A percentile compares a stretch with the other conserved stretches of the same genome.
phyloP scores from a whole-genome alignment of 2,329 filamentous ascomycete genomes.

The Alternaria novae-zelandiae region DNA sequence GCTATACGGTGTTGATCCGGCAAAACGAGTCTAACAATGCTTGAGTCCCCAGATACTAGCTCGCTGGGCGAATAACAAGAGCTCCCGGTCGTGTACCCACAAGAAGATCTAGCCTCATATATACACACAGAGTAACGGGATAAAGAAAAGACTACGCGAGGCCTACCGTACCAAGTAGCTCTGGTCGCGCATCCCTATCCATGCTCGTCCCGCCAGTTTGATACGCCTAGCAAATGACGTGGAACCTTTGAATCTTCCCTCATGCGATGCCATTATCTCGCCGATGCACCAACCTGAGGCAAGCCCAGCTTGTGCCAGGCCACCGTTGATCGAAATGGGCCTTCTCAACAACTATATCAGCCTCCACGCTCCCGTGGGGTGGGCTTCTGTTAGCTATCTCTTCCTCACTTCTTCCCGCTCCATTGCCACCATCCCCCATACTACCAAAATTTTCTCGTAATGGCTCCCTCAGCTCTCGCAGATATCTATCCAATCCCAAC shows the following conservation, averaged over 20 bases:
- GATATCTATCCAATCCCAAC: conserved; percentile 49
- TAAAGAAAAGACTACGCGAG: conserved; percentile 44
- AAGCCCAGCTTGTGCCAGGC: conserved; percentile 37
- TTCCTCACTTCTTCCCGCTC: conserved; percentile 28
- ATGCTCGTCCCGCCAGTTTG: conserved; percentile 46
- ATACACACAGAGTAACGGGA: conserved; percentile 40
- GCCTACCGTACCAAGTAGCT: conserved; percentile 36
- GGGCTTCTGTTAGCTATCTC: conserved; percentile 35
- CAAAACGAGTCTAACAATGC: conserved; percentile 34
- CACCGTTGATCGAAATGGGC: conserved; percentile 34
- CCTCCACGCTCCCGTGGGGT: conserved; percentile 49
- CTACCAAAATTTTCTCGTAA: conserved; percentile 40
- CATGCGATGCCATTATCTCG: conserved; percentile 45
- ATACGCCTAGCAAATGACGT: conserved; percentile 49
- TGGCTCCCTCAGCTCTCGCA: conserved; percentile 50
- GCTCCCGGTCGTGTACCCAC: conserved; percentile 31
- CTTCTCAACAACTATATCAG: conserved; percentile 46
- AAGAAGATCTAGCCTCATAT: conserved; percentile 43
- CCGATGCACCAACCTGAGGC: conserved; percentile 45
- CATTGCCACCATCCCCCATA: conserved; percentile 25
- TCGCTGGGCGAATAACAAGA: conserved; percentile 21
- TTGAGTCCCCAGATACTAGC: conserved; percentile 20
- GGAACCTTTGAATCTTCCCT: conserved; percentile 37
- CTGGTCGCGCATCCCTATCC: conserved; percentile 40
- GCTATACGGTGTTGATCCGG: conserved; percentile 38